These are phyloP conservation scores for Debaryomyces singareniensis DNA, from an alignment of 1,139 yeast genomes.

Conservation along the genomic window DNA sequence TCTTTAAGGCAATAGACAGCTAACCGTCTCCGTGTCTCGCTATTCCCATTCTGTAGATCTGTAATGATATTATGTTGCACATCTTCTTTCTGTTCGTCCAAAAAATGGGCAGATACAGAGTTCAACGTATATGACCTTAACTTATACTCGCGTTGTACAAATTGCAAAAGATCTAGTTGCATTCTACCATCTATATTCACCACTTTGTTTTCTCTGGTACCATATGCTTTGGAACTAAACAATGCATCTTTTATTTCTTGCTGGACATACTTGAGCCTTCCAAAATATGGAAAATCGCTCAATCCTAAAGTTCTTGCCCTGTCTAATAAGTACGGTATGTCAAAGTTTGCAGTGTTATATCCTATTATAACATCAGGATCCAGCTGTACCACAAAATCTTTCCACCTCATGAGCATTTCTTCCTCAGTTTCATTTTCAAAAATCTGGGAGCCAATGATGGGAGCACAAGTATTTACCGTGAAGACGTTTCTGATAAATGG, in stretches of 20 bases:
- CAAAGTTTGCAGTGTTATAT: conserved; percentile 90
- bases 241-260: conserved; percentile 79
- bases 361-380: conserved; percentile 98
- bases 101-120: conserved; percentile 89
- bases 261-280: conserved; percentile 59
- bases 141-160: conserved; percentile 90
- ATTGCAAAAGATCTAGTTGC: conserved; percentile 90
- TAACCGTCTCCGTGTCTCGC: conserved; percentile 87
- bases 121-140: conserved; percentile 90
- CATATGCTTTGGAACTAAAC: conserved; percentile 93
- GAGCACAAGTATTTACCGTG: conserved; percentile 84
- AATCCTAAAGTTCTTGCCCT: conserved; percentile 74
- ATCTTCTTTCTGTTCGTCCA: conserved; percentile 96
- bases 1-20: conserved; percentile 98
- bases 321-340: conserved; percentile 85
- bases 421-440: conserved; percentile 69
- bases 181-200: conserved; percentile 93
- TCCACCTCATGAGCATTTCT: conserved; percentile 83
- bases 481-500: conserved; percentile 95
- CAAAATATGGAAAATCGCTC: conserved; percentile 75
- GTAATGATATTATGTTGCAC: conserved; percentile 97
- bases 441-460: conserved; percentile 91
- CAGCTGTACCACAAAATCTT: conserved; percentile 69
- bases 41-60: conserved; percentile 84
- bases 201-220: conserved; percentile 88